These are phyloP conservation scores for Sphagnurus paluster DNA, from an alignment of 1,284 basidiomycete genomes.

Conservation along the genomic window DNA sequence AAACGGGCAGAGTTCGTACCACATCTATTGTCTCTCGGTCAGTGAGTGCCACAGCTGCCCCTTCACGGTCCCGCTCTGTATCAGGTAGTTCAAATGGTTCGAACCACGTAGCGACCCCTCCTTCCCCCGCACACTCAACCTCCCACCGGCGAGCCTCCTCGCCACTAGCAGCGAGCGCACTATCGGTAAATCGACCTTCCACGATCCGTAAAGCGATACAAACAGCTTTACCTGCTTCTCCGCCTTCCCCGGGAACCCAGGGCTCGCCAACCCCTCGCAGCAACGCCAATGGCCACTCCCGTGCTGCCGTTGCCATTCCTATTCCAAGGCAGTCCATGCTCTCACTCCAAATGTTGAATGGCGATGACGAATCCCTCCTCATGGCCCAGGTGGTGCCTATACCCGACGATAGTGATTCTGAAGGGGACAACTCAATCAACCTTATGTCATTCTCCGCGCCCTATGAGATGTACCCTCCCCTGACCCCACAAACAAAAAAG, in stretches of 20 bases:
- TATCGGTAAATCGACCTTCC: constrained; percentile 37
- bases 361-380: constrained; percentile 63
- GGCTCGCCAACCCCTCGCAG: constrained; percentile 38
- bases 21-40: constrained; percentile 40
- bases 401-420: constrained; percentile 72
- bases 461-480: constrained; percentile 51
- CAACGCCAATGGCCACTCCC: constrained; percentile 23
- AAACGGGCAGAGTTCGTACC: constrained; percentile 33
- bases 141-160: constrained; percentile 53
- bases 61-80: constrained; percentile 40
- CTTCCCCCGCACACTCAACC: constrained; percentile 39
- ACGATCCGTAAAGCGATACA: constrained; percentile 47
- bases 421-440: constrained; percentile 56
- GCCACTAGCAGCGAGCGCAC: constrained; percentile 38
- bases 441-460: constrained; percentile 72
- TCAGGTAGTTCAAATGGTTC: constrained; percentile 38
- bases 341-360: constrained; percentile 39
- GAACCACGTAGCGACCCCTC: constrained; percentile 46
- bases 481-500: constrained; percentile 19
- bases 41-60: constrained; percentile 31
- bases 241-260: constrained; percentile 36
- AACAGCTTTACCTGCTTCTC: constrained; percentile 48
- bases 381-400: constrained; percentile 70
- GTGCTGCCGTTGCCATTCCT: constrained; percentile 31
- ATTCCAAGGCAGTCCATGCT: constrained; percentile 37